Evolutionary conservation across 768 basidiomycete genomes (phyloP), one percentile per base, ranked within the genome.

Genomic region (Tricholoma bakamatsutake): DNA sequence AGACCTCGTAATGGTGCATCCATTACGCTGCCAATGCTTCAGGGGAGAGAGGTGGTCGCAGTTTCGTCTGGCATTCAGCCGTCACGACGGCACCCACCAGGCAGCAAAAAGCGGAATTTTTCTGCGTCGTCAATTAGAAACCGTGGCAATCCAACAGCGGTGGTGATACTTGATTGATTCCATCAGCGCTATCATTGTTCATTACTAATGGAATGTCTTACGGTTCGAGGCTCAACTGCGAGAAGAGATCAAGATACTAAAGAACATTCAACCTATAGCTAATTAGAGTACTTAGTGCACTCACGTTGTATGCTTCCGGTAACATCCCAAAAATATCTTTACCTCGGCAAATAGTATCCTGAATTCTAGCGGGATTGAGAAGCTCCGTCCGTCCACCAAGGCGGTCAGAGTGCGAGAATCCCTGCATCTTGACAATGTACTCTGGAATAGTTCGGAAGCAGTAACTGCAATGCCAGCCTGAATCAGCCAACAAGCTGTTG

Each of bases 381-480:
- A 82, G 70, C 45, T 74, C 60, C 61, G 72, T 60, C 45, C 69
- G 67, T 6, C 80, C 80, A 33, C 76, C 80, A 30, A 84, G 77
- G 35, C 83, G 80, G 60, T 85, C 83, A 8, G 80, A 75, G 68
- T 85, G 84, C 7, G 81, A 83, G 69, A 80, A 85, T 4, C 79
- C 81, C 57, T 65, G 67, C 81, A 84, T 83, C 69, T 84, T 84
- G 62, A 77, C 71, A 27, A 75, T 68, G 59, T 82, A 84, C 64
- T 87, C 83, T 7, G 74, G 66, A 49, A 85, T 71, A 11, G 78
- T 77, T 43, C 78, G 72, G 75, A 85, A 87, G 67, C 84, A 85
- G 69, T 80, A 85, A 55, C 80, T 81, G 69, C 83, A 85, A 61
- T 86, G 83, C 83, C 83, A 86, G 1, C 83, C 84, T n/a, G 82